Base-by-base conservation (phyloP, 345 rosid species). In the Eucalyptus leucophloia region DNA sequence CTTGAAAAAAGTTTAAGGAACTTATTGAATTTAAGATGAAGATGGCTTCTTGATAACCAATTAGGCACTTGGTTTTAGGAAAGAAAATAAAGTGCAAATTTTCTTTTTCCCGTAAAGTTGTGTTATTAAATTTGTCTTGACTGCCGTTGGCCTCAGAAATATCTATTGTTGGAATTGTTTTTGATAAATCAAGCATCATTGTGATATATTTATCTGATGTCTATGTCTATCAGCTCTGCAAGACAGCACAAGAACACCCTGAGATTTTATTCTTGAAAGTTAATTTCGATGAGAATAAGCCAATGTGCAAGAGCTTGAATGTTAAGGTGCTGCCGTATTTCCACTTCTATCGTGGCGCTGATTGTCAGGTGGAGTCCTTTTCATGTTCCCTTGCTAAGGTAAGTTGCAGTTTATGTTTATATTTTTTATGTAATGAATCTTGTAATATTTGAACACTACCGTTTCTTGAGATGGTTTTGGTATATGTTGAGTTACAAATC, bases 351-450 rank as follows among this genome's bases (percentile, higher is more conserved):
- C 94, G 97, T 17, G 99, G 99, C 12, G 94, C 98, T 67, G 93
- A 97, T 77, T 95, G 96, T 88, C 99, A 94, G 90, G 91, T 97
- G 9, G 99, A 97, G 86, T 95, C 99, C 72, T 97, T 96, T 92
- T 97, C 99, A 10, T 97, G 99, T 89, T 97, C 99, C 86, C 97
- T 97, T 69, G 98, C 95, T 80, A 97, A 97, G 97, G 99, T 97
- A 72, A 88, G 95, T 47, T 13, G 28, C 7, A 21, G 34, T 40
- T 86, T 86, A n/a, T 18, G 12, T 49, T 17, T 30, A 17, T 86
- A 49, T 9, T 49, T 67, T 49, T 9, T 9, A 17, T 34, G 8
- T 86, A 86, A 49, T 51, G 42, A 51, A 51, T 86, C 15, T 77
- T 34, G 45, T 72, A 10, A 72, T 34, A 37, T 34, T 72, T 18